phyloP scores from a whole-genome alignment of 352 stramenopile genomes.

The Phytophthora vignae region DNA sequence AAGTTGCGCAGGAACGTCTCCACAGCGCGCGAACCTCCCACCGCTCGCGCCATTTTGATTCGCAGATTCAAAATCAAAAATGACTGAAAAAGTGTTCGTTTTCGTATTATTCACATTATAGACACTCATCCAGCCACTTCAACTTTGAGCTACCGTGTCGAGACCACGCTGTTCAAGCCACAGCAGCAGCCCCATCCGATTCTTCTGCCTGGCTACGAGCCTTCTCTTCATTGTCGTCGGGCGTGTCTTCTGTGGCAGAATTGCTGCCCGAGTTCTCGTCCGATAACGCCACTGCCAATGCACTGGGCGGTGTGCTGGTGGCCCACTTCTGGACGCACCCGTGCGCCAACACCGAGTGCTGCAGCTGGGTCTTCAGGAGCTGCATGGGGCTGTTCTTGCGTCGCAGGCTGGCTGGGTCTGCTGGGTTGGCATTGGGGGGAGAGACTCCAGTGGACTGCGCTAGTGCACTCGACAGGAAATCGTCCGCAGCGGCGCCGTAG shows the following conservation, averaged over 20 bases:
- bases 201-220: slow-evolving; percentile 3
- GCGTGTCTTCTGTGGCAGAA: not conserved
- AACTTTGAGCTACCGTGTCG: not conserved
- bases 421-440: not conserved
- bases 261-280: slow-evolving; percentile 11
- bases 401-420: not conserved
- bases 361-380: slow-evolving; percentile 58
- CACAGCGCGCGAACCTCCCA: slow-evolving; percentile 45
- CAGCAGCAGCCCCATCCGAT: slow-evolving; percentile 15
- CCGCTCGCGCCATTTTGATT: slow-evolving; percentile 22
- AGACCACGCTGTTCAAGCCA: slow-evolving; percentile 25
- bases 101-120: not conserved
- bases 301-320: slow-evolving; percentile 35
- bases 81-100: not conserved
- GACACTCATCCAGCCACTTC: slow-evolving; percentile 1
- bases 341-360: slow-evolving; percentile 59
- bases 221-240: slow-evolving; percentile 17
- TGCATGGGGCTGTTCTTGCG: slow-evolving; percentile 43
- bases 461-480: slow-evolving; percentile 66
- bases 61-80: slow-evolving; percentile 29
- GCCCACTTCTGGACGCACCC: slow-evolving; percentile 70
- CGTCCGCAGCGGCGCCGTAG: slow-evolving; percentile 63
- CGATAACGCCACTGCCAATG: slow-evolving; percentile 12
- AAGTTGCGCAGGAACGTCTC: slow-evolving; percentile 82
- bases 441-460: slow-evolving; percentile 51